Conservation (phyloP, 148 eudicot genomes). For the Persicaria maculosa region DNA sequence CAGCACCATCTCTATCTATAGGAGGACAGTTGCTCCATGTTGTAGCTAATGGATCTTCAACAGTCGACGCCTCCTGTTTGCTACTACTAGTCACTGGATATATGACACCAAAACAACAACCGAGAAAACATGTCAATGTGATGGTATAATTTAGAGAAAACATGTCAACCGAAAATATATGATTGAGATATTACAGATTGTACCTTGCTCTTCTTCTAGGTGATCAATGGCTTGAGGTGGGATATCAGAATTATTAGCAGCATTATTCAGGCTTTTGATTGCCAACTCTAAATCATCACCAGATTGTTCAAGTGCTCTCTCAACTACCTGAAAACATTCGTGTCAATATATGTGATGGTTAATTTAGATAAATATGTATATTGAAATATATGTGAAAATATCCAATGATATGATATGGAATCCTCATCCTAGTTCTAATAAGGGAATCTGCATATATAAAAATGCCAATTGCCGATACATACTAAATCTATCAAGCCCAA, state of each 20-base stretch:
- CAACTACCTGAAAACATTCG: constrained; percentile 45
- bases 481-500: too few relatives aligned
- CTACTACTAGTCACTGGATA: constrained; percentile 22
- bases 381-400: neutral
- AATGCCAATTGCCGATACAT: neutral
- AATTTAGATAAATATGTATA: neutral
- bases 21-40: constrained; percentile 26
- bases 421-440: neutral
- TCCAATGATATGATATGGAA: neutral
- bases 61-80: constrained; percentile 22
- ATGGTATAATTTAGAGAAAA: too few relatives aligned
- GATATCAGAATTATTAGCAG: constrained; percentile 25
- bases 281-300: constrained; percentile 76
- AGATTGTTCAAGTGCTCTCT: constrained; percentile 61
- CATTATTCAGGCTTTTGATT: constrained; percentile 57
- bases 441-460: neutral
- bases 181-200: neutral
- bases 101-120: constrained; percentile 17
- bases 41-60: constrained; percentile 25
- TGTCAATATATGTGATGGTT: neutral
- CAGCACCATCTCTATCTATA: constrained; percentile 41
- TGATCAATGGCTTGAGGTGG: constrained; percentile 26
- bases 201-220: constrained; percentile 33
- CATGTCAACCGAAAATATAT: too few relatives aligned
- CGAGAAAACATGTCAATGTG: too few relatives aligned